These are phyloP conservation scores for Trametes cubensis DNA, from an alignment of 768 basidiomycete species.

Conservation along the genomic window DNA sequence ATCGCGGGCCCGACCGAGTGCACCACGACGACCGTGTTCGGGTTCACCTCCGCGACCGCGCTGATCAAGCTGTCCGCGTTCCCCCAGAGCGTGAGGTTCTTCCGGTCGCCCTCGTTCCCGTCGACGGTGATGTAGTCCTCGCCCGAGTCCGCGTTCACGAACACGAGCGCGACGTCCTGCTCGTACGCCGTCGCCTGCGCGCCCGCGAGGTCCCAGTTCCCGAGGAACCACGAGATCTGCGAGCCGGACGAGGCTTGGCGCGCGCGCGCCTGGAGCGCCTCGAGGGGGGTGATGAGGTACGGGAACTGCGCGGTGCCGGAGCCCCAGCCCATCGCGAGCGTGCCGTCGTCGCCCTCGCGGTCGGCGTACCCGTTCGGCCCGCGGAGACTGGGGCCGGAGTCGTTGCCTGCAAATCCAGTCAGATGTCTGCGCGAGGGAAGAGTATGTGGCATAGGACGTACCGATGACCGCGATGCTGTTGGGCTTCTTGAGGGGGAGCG, in stretches of 20 bases:
- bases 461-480: constrained; percentile 65
- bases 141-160: constrained; percentile 82
- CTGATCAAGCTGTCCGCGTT: constrained; percentile 71
- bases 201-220: constrained; percentile 31
- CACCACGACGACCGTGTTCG: constrained; percentile 72
- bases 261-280: constrained; percentile 78
- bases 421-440: not conserved
- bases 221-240: constrained; percentile 29
- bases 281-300: constrained; percentile 79
- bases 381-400: constrained; percentile 45
- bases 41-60: constrained; percentile 65
- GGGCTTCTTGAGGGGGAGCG: constrained; percentile 61
- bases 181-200: constrained; percentile 40
- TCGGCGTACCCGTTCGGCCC: constrained; percentile 56
- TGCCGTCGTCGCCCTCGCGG: constrained; percentile 50
- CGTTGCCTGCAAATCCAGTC: constrained; percentile 39
- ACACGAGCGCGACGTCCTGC: constrained; percentile 72
- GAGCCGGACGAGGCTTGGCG: constrained; percentile 45
- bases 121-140: constrained; percentile 82
- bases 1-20: constrained; percentile 49
- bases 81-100: constrained; percentile 76
- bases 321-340: constrained; percentile 90
- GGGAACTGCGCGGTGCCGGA: constrained; percentile 69
- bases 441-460: constrained; percentile 40
- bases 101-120: constrained; percentile 75